Base-by-base conservation (phyloP, 495 filamentous ascomycete genomes). In the Xylaria castorea region DNA sequence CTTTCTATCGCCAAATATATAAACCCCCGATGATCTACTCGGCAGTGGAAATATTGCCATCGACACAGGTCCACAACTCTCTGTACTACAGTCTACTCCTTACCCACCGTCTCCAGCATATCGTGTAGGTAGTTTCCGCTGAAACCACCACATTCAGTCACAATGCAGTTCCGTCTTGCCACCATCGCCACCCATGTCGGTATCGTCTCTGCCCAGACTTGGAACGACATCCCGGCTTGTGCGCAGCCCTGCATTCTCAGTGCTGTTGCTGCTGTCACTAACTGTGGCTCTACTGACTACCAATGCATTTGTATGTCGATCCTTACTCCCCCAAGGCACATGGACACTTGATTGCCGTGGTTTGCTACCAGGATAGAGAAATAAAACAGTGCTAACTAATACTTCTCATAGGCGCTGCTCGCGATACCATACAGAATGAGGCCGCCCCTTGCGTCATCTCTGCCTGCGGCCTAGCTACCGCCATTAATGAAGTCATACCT, bases 181-280 rank as follows among this genome's bases (percentile, higher is more conserved):
- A 53, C 64, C 30, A 44, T 67, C 30, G n/a, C 46, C 46, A 22
- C 46, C 48, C 46, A 53, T 48, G n/a, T 67, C 64, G 46, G 27
- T n/a, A 7, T 34, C 64, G 64, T 67, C 46, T 67, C 64, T 9
- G 64, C 64, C 8, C 64, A 67, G 46, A 51, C 64, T 22, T 67
- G 64, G 64, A 25, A 67, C 44, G 64, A 67, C 16, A 67, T 67
- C 32, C 64, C 64, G 16, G 64, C 64, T n/a, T 67, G 64, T n/a
- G 64, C 64, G 11, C 64, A 67, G 25, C 64, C 64, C 46, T 67
- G 64, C 32, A 67, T 67, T 22, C 18, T 53, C 9, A n/a, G 38
- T 18, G 64, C 64, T 9, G 64, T 67, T 22, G 46, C 64, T 4
- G n/a, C 7, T 8, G 64, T 53, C 18, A 67, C 64, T 2, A 2